Evolutionary conservation across 2,329 filamentous ascomycete species (phyloP), one percentile per base, ranked within the genome.

Genomic region (Hypoxylon sp.): DNA sequence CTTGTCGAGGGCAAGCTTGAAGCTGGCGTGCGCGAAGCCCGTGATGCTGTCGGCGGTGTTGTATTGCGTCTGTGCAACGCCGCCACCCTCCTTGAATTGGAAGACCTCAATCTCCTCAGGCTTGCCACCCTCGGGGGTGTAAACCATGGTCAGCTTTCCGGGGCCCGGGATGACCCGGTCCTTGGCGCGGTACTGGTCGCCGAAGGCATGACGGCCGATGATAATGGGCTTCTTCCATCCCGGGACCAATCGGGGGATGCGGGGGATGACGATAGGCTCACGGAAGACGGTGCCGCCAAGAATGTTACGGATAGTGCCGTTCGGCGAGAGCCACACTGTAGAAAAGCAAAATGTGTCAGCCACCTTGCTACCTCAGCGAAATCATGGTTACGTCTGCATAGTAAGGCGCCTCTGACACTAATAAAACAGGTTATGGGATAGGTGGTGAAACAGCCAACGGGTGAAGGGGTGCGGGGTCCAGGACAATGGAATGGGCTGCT

Each of bases 191-290:
- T 99, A 99, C 81, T 99, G 95, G 81, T 98, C 95, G 73, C 95
- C 95, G 73, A 97, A 97, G 65, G 95, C 95, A 79, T 99, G 95
- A 77, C 95, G 92, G 69, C 95, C 95, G 75, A 99, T 98, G 76
- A 98, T 95, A 79, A 99, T 99, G 76, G 95, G 92, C 82, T 97
- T 93, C 84, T 96, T 93, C 95, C 95, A 99, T 78, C 94, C 92
- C 43, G 92, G 92, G 48, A 99, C 92, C 55, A 99, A 88, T 71
- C 94, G 90, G 57, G 95, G 95, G 65, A 99, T 92, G 72, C 88
- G 86, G 68, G 90, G 90, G 71, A 99, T 98, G 73, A 99, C 92
- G 70, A 99, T 99, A 70, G 95, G 95, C 80, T 97, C 95, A 77
- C 95, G 91, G 89, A 99, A 99, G 72, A 99, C 94, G 72, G 95